Evolutionary conservation across 495 filamentous ascomycete species (phyloP).

Genomic region (Talaromyces liani): DNA sequence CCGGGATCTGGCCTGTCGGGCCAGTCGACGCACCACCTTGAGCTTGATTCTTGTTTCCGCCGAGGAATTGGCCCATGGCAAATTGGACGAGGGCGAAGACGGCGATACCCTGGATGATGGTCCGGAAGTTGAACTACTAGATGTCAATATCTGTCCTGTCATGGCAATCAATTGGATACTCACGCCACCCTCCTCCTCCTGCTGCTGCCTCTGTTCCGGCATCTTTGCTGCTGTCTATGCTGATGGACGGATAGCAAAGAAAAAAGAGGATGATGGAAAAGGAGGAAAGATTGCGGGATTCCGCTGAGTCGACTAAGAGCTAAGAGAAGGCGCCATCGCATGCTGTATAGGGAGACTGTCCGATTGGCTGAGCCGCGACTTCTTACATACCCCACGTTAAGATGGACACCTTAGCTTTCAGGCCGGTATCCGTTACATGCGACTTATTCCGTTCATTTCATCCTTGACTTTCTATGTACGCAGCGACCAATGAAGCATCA

Average conservation of each 20-base stretch:
- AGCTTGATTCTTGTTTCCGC: conserved; percentile 38
- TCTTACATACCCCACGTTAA: not conserved
- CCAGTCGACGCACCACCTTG: conserved; percentile 32
- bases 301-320: not conserved
- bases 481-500: not conserved
- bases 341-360: not conserved
- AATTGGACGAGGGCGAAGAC: conserved; percentile 66
- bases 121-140: conserved; percentile 42
- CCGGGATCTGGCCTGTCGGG: conserved; percentile 49
- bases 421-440: not conserved
- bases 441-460: not conserved
- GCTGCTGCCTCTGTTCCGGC: conserved; percentile 37
- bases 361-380: not conserved
- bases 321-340: not conserved
- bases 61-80: conserved; percentile 49
- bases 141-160: not conserved
- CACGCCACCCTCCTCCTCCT: conserved; percentile 30
- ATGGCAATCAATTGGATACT: conserved; percentile 11
- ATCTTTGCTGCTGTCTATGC: conserved; percentile 19
- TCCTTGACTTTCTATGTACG: not conserved
- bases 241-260: not conserved
- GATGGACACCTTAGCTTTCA: not conserved
- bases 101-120: conserved; percentile 55
- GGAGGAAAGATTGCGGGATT: not conserved
- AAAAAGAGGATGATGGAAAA: not conserved